Evolutionary conservation across 2,329 filamentous ascomycete species (phyloP).

Genomic region (Orbilia oligospora): DNA sequence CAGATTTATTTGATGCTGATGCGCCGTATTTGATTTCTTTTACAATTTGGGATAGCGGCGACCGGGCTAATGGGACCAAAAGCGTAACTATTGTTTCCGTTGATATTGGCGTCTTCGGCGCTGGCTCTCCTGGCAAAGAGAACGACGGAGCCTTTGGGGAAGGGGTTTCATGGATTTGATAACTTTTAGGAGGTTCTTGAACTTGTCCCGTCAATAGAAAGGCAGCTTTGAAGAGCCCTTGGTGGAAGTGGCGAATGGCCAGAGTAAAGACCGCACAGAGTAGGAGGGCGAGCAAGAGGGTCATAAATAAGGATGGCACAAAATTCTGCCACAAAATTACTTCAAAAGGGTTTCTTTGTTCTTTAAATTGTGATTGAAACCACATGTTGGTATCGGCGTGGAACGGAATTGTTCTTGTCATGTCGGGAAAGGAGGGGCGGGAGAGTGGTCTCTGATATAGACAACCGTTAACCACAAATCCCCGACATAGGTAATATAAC

Average conservation of each 20-base stretch:
- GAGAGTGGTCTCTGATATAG: slow-evolving; percentile 7
- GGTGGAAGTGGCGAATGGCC: neutral
- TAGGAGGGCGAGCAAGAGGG: neutral
- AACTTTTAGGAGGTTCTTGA: neutral
- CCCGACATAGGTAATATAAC: neutral
- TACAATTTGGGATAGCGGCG: neutral
- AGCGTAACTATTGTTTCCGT: neutral
- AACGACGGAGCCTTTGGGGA: neutral
- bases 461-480: neutral
- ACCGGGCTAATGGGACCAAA: neutral
- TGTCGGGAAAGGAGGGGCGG: slow-evolving; percentile 7
- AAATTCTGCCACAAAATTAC: neutral
- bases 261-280: neutral
- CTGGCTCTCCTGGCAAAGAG: neutral
- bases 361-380: slow-evolving; percentile 23
- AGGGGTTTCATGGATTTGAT: neutral
- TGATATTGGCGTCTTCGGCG: neutral
- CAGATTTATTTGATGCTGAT: neutral
- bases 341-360: slow-evolving; percentile 16
- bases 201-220: neutral
- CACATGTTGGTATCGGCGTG: slow-evolving; percentile 34
- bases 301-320: neutral
- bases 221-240: neutral
- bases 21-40: neutral
- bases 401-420: slow-evolving; percentile 12